A percentile compares a stretch with the other conserved stretches of the same genome.
Evolutionary conservation across 805 yeast genomes (phyloP).

Genomic region (Suhomyces prunicola): DNA sequence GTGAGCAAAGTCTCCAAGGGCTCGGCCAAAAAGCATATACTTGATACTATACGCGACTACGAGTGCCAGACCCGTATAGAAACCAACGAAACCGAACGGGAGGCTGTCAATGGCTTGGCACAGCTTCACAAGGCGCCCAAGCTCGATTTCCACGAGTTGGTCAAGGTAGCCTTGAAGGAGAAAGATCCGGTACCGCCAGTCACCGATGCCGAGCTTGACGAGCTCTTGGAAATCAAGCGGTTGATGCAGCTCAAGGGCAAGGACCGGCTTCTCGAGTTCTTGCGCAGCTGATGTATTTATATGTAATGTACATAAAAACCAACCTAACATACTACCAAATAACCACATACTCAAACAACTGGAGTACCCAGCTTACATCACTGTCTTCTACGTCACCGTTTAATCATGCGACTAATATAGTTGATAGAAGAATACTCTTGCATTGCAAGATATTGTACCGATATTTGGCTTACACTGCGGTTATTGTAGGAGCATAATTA

Average conservation of each 20-base stretch:
- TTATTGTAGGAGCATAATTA: no score
- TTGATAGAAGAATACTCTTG: no score
- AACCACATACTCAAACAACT: no score
- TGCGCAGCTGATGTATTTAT: slow-evolving; percentile 23
- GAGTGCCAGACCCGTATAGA: slow-evolving; percentile 18
- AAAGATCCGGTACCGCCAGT: not conserved
- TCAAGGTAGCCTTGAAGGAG: slow-evolving; percentile 32
- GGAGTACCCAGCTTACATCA: no score
- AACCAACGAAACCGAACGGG: slow-evolving; percentile 15
- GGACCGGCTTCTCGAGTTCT: slow-evolving; percentile 58
- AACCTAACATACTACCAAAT: no score
- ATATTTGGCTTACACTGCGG: no score
- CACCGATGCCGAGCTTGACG: slow-evolving; percentile 39
- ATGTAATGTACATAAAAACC: no score
- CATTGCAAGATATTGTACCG: no score
- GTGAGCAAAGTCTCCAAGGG: slow-evolving; percentile 38
- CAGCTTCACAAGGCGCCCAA: slow-evolving; percentile 28
- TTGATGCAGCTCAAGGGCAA: slow-evolving; percentile 69
- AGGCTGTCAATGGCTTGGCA: slow-evolving; percentile 24
- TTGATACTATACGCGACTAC: slow-evolving; percentile 23
- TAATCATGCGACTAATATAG: no score
- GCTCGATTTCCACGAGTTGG: slow-evolving; percentile 46
- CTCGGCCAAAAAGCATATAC: slow-evolving; percentile 11
- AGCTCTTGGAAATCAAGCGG: slow-evolving; percentile 53
- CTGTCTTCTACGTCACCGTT: no score